Evolutionary conservation across 345 rosid genomes (phyloP), one percentile per base, ranked within the genome.

Genomic region (Citrus hindsii): DNA sequence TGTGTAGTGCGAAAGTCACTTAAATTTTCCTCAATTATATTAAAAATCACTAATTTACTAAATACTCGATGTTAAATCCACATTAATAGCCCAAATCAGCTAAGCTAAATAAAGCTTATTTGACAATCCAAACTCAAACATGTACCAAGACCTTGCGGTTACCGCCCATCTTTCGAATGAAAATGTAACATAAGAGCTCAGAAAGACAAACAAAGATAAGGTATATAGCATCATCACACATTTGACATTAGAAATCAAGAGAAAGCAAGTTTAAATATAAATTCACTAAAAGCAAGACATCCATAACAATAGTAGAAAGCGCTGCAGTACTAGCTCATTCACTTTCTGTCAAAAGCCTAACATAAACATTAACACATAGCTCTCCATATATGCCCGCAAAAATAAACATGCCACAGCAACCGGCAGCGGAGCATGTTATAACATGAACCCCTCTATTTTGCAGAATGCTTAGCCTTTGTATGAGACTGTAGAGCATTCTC

Each of bases 401-500:
- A 58, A 46, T 25, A 67, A 65, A 74, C 79, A 75, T 37, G 76
- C 76, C 13, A 69, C 40, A 1, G 69, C 69, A 30, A 33, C 40
- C 24, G 3, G 19, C 38, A 61, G 24, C 38, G 56, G 35, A 37
- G 61, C 68, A 55, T 38, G 22, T 32, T 61, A 24, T 38, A n/a
- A 30, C 58, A 18, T 9, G 27, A 6, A 58, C 78, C 70, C 38
- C 25, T 64, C 83, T 71, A 91, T 84, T 91, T 88, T 71, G 76
- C 84, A 19, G 76, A 73, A 19, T 92, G 97, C 83, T 92, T 92
- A 35, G 97, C 97, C 83, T 89, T 89, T 12, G 87, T 64, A 80
- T 92, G 94, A 25, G 94, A 82, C 74, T 90, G 88, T 56, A 92
- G 82, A 28, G 86, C 97, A 38, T 4, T 76, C 1, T 88, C 93